These are phyloP conservation scores for Naganishia randhawae DNA, from an alignment of 768 basidiomycete genomes.

Conservation along the genomic window DNA sequence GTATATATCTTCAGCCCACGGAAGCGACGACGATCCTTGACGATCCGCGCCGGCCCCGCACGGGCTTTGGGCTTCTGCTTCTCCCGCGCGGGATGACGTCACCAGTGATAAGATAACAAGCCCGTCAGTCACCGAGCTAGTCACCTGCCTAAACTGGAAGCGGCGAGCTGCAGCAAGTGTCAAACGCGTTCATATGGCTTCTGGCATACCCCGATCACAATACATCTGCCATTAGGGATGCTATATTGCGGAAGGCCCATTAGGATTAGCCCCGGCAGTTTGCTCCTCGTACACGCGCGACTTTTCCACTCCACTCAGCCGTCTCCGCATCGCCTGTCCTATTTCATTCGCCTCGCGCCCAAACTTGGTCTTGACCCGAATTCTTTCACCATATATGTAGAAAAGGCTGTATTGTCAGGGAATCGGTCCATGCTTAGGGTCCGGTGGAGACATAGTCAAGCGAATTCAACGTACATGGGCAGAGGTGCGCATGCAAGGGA, in stretches of 20 bases:
- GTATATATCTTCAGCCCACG: not conserved
- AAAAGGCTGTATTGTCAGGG: conserved; percentile 27
- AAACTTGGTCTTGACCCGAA: conserved; percentile 33
- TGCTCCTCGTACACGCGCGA: not conserved
- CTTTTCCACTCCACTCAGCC: not conserved
- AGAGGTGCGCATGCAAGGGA: conserved; percentile 36
- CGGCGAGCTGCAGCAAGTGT: not conserved
- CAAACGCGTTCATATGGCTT: not conserved
- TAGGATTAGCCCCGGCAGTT: not conserved
- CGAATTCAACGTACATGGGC: conserved; percentile 25
- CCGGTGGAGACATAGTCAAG: too few relatives aligned
- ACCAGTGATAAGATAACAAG: conserved; percentile 4
- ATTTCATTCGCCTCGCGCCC: conserved; percentile 38
- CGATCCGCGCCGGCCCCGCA: not conserved
- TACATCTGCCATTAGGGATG: not conserved
- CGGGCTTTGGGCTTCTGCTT: too few relatives aligned
- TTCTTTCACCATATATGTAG: conserved; percentile 33
- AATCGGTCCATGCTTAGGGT: too few relatives aligned
- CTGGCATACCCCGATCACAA: too few relatives aligned
- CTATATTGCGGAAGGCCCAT: not conserved
- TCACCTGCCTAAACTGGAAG: not conserved
- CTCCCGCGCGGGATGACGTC: conserved; percentile 2
- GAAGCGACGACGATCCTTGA: not conserved
- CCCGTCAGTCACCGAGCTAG: not conserved
- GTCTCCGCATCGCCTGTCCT: conserved; percentile 29